phyloP scores from a whole-genome alignment of 768 basidiomycete genomes.

The Termitomyces sp. region DNA sequence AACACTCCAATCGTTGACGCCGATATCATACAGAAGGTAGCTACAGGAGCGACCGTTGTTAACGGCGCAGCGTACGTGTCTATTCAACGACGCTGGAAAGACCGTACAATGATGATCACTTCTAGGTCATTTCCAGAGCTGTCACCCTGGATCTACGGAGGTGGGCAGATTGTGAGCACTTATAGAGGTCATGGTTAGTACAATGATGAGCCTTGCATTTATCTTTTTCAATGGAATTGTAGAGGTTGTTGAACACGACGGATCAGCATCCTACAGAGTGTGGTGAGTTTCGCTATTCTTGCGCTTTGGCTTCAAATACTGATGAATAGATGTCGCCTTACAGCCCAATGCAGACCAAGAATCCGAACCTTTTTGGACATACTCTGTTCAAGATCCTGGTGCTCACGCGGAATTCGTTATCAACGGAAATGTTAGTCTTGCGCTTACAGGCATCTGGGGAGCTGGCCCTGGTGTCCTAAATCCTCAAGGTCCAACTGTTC shows the following conservation, averaged over 20 bases:
- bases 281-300: slow-evolving; percentile 7
- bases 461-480: slow-evolving; percentile 12
- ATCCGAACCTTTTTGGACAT: slow-evolving; percentile 17
- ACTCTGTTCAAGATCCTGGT: background rate
- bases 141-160: slow-evolving; percentile 20
- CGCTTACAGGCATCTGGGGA: slow-evolving; percentile 16
- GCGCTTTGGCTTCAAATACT: background rate
- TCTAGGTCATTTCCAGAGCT: slow-evolving; percentile 16
- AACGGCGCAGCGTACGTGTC: background rate
- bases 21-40: background rate
- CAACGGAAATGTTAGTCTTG: slow-evolving; percentile 12
- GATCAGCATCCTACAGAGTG: slow-evolving; percentile 10
- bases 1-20: background rate
- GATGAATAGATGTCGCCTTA: background rate
- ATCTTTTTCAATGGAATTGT: background rate
- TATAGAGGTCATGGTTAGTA: slow-evolving; percentile 22
- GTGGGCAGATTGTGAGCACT: slow-evolving; percentile 15
- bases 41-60: background rate
- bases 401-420: slow-evolving; percentile 11
- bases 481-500: slow-evolving; percentile 12
- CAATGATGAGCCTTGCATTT: background rate
- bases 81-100: background rate
- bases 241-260: slow-evolving; percentile 13
- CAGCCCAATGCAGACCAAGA: slow-evolving; percentile 15
- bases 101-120: background rate